A percentile compares a stretch with the other conserved stretches of the same genome.
Evolutionary conservation across 2,329 filamentous ascomycete species (phyloP).

Genomic region (Penicillium digitatum): DNA sequence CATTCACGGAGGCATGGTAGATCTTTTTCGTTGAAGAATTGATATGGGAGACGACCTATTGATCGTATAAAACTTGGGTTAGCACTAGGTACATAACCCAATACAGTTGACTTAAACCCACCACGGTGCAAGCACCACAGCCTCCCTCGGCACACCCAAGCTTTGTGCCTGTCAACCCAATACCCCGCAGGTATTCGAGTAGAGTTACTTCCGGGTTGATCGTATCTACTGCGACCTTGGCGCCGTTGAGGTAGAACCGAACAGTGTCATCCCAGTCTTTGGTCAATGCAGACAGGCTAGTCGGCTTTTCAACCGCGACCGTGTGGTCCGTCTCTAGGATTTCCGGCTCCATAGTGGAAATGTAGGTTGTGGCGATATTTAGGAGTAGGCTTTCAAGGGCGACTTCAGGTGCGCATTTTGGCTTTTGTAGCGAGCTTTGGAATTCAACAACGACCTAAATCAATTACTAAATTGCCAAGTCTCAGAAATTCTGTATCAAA

Average conservation of each 20-base stretch:
- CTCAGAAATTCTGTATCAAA: background rate
- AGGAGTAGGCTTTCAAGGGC: background rate
- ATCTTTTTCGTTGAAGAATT: constrained; percentile 90
- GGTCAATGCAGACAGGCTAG: constrained; percentile 60
- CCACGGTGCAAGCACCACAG: constrained; percentile 93
- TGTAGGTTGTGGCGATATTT: background rate
- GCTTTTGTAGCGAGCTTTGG: background rate
- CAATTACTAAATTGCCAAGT: constrained; percentile 1
- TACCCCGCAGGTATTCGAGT: constrained; percentile 85
- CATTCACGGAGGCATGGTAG: constrained; percentile 95
- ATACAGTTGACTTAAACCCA: constrained; percentile 26
- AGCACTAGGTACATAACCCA: constrained; percentile 8
- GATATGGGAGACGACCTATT: constrained; percentile 74
- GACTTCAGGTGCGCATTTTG: constrained; percentile 7
- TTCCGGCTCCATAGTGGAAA: constrained; percentile 54
- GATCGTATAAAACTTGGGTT: constrained; percentile 16
- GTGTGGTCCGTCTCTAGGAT: constrained; percentile 47
- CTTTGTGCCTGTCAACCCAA: constrained; percentile 93
- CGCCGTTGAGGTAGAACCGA: constrained; percentile 92
- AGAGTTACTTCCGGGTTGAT: constrained; percentile 89
- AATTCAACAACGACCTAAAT: constrained; percentile 15
- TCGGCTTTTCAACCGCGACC: constrained; percentile 43
- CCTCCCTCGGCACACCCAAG: constrained; percentile 94
- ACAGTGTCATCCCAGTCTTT: constrained; percentile 80
- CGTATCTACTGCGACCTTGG: constrained; percentile 76